Conservation (phyloP, 495 filamentous ascomycete genomes). For the Daldinia loculata region DNA sequence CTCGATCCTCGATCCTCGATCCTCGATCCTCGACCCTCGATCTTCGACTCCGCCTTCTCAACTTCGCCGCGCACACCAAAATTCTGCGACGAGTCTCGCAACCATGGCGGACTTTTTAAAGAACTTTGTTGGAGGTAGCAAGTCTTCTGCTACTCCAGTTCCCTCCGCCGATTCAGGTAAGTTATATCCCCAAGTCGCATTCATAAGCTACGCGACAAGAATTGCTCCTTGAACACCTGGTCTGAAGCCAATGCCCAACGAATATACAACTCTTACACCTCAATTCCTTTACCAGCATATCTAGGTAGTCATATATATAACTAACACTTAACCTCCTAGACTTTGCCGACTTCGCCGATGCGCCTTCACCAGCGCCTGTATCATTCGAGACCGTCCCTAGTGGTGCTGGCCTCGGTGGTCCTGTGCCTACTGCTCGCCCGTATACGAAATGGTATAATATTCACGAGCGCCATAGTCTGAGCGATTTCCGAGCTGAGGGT, state of each 20-base stretch:
- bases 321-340: constrained; percentile 55
- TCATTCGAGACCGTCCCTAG: constrained; percentile 43
- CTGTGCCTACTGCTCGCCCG: constrained; percentile 62
- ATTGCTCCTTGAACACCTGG: neutral
- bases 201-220: constrained; percentile 14
- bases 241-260: neutral
- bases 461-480: constrained; percentile 82
- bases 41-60: constrained; percentile 19
- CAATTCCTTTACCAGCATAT: neutral
- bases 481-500: constrained; percentile 88
- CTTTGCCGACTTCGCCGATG: constrained; percentile 81
- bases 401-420: constrained; percentile 50
- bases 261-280: neutral
- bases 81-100: constrained; percentile 21
- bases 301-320: neutral
- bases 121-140: constrained; percentile 71
- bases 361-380: constrained; percentile 68
- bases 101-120: constrained; percentile 75
- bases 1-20: constrained; percentile 14
- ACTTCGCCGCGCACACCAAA: constrained; percentile 29
- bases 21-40: constrained; percentile 8
- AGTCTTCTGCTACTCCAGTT: constrained; percentile 59
- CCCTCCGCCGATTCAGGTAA: constrained; percentile 69
- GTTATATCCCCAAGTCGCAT: constrained; percentile 31
- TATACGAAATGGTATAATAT: constrained; percentile 97